A percentile compares a stretch with the other conserved stretches of the same genome.
phyloP scores from a whole-genome alignment of 2,329 filamentous ascomycete genomes.

The Akanthomyces uredinophilus region DNA sequence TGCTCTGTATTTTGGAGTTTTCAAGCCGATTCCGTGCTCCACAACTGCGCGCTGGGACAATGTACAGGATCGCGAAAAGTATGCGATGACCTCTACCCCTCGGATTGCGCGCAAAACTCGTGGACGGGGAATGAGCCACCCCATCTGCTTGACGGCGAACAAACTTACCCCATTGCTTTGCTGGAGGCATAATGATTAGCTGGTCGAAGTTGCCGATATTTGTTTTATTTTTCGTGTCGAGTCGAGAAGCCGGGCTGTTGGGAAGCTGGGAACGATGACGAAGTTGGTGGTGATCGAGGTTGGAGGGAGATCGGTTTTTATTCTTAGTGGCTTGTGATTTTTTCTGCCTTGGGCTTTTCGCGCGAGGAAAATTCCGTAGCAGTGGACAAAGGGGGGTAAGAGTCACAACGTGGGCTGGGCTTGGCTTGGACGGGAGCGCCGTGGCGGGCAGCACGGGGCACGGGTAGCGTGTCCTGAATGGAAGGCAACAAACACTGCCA shows the following conservation, averaged over 20 bases:
- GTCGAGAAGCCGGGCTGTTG: background rate
- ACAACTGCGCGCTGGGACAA: background rate
- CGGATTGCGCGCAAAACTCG: slow-evolving; percentile 1
- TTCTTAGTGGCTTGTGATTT: slow-evolving; percentile 1
- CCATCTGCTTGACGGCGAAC: slow-evolving; percentile 1
- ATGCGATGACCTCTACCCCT: background rate
- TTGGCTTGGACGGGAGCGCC: background rate
- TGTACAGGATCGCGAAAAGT: background rate
- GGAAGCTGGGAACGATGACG: slow-evolving; percentile 1
- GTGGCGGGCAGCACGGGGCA: background rate
- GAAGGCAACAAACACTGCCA: background rate
- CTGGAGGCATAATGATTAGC: slow-evolving; percentile 36
- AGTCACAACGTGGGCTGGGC: slow-evolving; percentile 7
- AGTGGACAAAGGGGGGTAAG: slow-evolving; percentile 1
- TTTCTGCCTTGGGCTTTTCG: background rate
- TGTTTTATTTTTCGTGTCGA: background rate
- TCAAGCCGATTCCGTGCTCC: background rate
- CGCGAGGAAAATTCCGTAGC: background rate
- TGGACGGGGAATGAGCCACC: background rate
- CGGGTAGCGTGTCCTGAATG: background rate
- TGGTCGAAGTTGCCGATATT: background rate
- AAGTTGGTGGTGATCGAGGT: background rate
- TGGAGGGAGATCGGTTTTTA: background rate
- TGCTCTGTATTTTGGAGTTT: background rate
- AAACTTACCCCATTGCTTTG: slow-evolving; percentile 39